phyloP scores from a whole-genome alignment of 495 filamentous ascomycete species.

The Aspergillus incahuasiensis region DNA sequence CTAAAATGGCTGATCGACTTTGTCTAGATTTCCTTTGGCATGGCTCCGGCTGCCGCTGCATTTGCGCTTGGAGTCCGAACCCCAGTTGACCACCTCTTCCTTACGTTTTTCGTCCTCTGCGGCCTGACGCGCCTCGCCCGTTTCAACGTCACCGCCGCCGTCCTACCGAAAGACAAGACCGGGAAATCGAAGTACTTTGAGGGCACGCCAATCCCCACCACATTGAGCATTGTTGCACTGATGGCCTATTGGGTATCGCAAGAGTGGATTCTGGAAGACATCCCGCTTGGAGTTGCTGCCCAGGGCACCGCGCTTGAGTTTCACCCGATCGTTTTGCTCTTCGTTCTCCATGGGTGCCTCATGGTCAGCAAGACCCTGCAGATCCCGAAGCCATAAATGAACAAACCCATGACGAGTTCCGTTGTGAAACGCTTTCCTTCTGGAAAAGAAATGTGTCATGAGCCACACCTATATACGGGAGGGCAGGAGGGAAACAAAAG shows the following conservation, averaged over 20 bases:
- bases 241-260: slow-evolving; percentile 88
- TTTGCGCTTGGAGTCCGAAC: slow-evolving; percentile 90
- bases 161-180: slow-evolving; percentile 81
- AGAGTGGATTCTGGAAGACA: slow-evolving; percentile 70
- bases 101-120: slow-evolving; percentile 90
- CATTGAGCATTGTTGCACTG: slow-evolving; percentile 66
- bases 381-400: slow-evolving; percentile 74
- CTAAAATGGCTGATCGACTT: slow-evolving; percentile 4
- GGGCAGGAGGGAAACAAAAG: slow-evolving; percentile 6
- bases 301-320: slow-evolving; percentile 71
- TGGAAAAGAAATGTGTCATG: slow-evolving; percentile 15
- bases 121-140: slow-evolving; percentile 89
- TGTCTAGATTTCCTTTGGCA: slow-evolving; percentile 88
- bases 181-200: slow-evolving; percentile 95
- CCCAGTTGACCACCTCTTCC: slow-evolving; percentile 74
- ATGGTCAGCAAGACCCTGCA: slow-evolving; percentile 95
- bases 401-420: slow-evolving; percentile 10
- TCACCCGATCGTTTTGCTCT: slow-evolving; percentile 79
- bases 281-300: slow-evolving; percentile 65
- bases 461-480: slow-evolving; percentile 19
- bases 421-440: slow-evolving; percentile 8
- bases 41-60: slow-evolving; percentile 78
- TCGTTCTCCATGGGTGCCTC: slow-evolving; percentile 77
- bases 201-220: slow-evolving; percentile 92
- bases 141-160: slow-evolving; percentile 91